Evolutionary conservation across 345 rosid species (phyloP), one percentile per base, ranked within the genome.

Genomic region (Lumnitzera racemosa): DNA sequence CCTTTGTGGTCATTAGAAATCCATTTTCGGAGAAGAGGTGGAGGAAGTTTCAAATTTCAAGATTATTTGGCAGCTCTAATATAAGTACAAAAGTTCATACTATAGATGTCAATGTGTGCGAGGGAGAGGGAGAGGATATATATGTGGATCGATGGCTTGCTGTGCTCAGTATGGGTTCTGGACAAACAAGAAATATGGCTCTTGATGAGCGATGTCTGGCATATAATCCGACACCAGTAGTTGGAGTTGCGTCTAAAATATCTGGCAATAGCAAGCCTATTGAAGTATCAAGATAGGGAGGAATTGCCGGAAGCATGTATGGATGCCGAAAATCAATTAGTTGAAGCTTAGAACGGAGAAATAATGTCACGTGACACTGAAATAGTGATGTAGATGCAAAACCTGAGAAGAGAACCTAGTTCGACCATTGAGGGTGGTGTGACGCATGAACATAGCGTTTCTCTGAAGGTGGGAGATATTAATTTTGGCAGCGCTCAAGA

Each of bases 141-240:
- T 70, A 76, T 65, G 74, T 81, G 67, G 98, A 91, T 63, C 77
- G 82, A 74, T 91, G 98, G 98, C 90, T 88, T 64, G 84, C 88
- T 74, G 89, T 68, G 51, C 95, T 88, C 70, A 83, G 88, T 78
- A 78, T 84, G 65, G 98, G 98, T 52, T 86, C 96, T 71, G 98
- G 96, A 29, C 98, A 91, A 67, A 81, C 98, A 57, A 90, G 95
- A 86, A 91, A 91, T 76, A 88, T 91, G 98, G 98, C 98, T 74
- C 95, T 86, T 77, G 98, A 88, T 81, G 84, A 96, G 91, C 79
- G 88, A 71, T 88, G 86, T 77, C 74, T 86, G 55, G 92, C 92
- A 24, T 89, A 88, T 78, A 91, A 82, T 72, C 84, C 89, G 85
- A 86, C 91, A 55, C 96, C 98, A 65, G 90, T 88, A 70, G 91